phyloP scores from a whole-genome alignment of 768 basidiomycete genomes.

The Rhizopogon vinicolor region DNA sequence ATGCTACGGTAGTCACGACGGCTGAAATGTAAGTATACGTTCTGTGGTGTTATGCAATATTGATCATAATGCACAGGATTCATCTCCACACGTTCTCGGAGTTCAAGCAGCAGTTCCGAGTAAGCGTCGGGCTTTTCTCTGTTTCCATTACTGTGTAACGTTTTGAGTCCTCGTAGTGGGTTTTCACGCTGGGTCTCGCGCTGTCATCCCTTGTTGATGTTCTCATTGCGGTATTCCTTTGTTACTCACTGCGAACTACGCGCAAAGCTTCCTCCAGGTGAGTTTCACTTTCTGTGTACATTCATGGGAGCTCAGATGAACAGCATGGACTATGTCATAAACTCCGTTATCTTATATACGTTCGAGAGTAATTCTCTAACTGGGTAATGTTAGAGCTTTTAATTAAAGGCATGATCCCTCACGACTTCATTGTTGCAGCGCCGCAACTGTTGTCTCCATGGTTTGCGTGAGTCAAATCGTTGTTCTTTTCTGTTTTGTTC shows the following conservation, averaged over 20 bases:
- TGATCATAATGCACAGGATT: slow-evolving; percentile 15
- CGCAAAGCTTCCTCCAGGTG: slow-evolving; percentile 37
- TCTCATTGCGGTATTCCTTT: slow-evolving; percentile 42
- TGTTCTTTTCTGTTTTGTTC: not conserved
- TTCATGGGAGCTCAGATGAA: not conserved
- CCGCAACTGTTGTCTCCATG: slow-evolving; percentile 38
- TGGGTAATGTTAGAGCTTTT: slow-evolving; percentile 22
- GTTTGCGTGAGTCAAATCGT: slow-evolving; percentile 31
- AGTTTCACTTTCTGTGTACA: not conserved
- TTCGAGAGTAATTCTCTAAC: slow-evolving; percentile 51
- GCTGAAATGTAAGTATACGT: slow-evolving; percentile 22
- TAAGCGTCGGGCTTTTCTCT: not conserved
- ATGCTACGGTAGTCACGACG: slow-evolving; percentile 21
- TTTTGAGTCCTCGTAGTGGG: slow-evolving; percentile 29
- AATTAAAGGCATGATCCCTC: not conserved
- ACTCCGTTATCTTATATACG: slow-evolving; percentile 44
- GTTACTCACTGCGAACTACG: slow-evolving; percentile 36
- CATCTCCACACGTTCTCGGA: slow-evolving; percentile 17
- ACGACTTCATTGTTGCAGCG: slow-evolving; percentile 19
- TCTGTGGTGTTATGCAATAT: not conserved
- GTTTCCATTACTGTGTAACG: slow-evolving; percentile 11
- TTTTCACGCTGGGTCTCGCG: slow-evolving; percentile 47
- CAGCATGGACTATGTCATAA: slow-evolving; percentile 45
- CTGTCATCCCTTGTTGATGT: slow-evolving; percentile 47
- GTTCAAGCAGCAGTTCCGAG: slow-evolving; percentile 21